Evolutionary conservation across 2,329 filamentous ascomycete species (phyloP).

Genomic region (Apiospora malaysiana): DNA sequence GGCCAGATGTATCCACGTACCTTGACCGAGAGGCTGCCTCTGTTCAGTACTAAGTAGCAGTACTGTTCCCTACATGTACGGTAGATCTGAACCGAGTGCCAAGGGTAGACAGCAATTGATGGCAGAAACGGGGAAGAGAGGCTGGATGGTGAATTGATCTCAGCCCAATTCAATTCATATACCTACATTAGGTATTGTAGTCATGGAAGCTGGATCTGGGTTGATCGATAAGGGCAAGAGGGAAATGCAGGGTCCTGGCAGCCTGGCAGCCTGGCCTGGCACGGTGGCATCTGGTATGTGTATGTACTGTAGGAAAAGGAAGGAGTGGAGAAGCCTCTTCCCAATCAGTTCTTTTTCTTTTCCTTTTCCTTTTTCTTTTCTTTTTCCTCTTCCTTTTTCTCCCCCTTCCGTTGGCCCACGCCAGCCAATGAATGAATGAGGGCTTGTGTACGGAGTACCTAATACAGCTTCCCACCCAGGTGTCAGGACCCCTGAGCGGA

Average conservation of each 20-base stretch:
- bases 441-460: too few species aligned
- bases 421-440: background rate
- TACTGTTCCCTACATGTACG: too few species aligned
- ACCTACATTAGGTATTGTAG: background rate
- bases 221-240: background rate
- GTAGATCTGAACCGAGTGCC: too few species aligned
- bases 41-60: too few species aligned
- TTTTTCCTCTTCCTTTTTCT: background rate
- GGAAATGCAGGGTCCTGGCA: slow-evolving; percentile 13
- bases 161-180: too few species aligned
- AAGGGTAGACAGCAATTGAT: too few species aligned
- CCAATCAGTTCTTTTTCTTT: background rate
- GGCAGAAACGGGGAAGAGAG: too few species aligned
- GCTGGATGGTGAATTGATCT: too few species aligned
- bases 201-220: slow-evolving; percentile 4
- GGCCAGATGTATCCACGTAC: background rate
- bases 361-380: background rate
- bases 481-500: background rate
- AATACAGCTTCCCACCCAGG: background rate
- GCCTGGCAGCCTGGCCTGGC: too few species aligned
- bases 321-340: background rate
- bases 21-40: too few species aligned
- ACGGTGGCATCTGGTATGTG: too few species aligned
- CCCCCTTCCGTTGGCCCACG: background rate
- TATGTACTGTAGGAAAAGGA: too few species aligned